Base-by-base conservation (phyloP, 192 early-diverging fungal species). In the Entomortierella lignicola region DNA sequence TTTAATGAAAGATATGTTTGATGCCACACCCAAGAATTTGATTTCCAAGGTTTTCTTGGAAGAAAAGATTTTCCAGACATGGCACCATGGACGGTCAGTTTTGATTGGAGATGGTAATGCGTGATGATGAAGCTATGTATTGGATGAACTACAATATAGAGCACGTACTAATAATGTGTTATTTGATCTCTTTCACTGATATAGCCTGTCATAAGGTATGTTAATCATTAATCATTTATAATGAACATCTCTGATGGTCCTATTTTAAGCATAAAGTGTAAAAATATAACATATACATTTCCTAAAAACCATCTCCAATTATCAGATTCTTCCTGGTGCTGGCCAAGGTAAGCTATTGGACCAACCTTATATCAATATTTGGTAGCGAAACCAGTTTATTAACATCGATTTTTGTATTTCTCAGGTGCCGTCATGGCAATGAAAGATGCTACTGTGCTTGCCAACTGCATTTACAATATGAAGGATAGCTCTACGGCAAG, bases 381-480 rank as follows among this genome's bases (percentile, higher is more conserved):
- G 25, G 52, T n/a, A n/a, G n/a, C n/a, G n/a, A n/a, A n/a, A n/a
- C n/a, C n/a, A n/a, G n/a, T n/a, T n/a, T n/a, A n/a, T n/a, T n/a
- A n/a, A n/a, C n/a, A n/a, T n/a, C n/a, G n/a, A n/a, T n/a, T n/a
- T n/a, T n/a, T n/a, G n/a, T n/a, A n/a, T n/a, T n/a, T n/a, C 25
- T 26, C 15, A 63, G 61, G 61, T 2, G 61, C 61, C 11, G 39
- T 54, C 31, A 66, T 54, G 15, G 63, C 63, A 2, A 55, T 66
- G 51, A 50, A 55, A 20, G 63, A 66, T 42, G 63, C 63, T 29
- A 23, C 34, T 25, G 51, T 66, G 8, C 53, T 66, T 6, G 50
- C 63, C 53, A 66, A 66, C 29, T 66, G 63, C 47, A 50, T 66
- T 8, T 66, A 66, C 52, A 51, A 53, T 37, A n/a, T 66, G 23